A percentile compares a stretch with the other conserved stretches of the same genome.
Evolutionary conservation across 208 protist genomes (phyloP).

Genomic region (Trypanosoma platydactyli): DNA sequence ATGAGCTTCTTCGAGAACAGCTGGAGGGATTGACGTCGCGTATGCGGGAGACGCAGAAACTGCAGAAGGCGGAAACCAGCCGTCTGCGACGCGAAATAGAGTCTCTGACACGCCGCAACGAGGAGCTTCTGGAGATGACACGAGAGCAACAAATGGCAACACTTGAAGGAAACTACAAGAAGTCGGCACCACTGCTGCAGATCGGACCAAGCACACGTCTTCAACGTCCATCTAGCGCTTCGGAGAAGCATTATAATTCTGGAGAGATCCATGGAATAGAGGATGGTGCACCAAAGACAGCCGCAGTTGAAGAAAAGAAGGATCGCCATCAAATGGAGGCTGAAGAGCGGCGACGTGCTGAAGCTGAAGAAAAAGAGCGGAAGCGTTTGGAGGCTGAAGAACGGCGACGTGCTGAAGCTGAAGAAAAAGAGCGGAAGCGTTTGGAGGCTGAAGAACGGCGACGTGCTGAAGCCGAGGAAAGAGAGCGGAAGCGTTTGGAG

Average conservation of each 20-base stretch:
- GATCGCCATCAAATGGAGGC: neutral
- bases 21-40: conserved; percentile 75
- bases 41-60: conserved; percentile 65
- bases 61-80: conserved; percentile 67
- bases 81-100: conserved; percentile 81
- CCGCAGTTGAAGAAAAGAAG: conserved; percentile 2
- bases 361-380: conserved; percentile 10
- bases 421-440: conserved; percentile 16
- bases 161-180: conserved; percentile 32
- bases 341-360: conserved; percentile 5
- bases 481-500: conserved; percentile 16
- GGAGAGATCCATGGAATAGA: conserved; percentile 1
- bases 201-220: conserved; percentile 4
- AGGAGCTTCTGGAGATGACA: conserved; percentile 74
- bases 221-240: neutral
- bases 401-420: conserved; percentile 22
- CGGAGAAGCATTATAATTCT: conserved; percentile 2
- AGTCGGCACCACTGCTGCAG: conserved; percentile 4
- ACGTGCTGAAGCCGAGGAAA: conserved; percentile 11
- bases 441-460: conserved; percentile 12
- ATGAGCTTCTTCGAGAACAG: conserved; percentile 73
- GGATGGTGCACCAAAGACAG: neutral
- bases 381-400: conserved; percentile 18
- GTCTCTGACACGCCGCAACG: conserved; percentile 83
- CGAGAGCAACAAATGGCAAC: conserved; percentile 64